Conservation (phyloP, 148 eudicot genomes). For the Selenicereus undatus region DNA sequence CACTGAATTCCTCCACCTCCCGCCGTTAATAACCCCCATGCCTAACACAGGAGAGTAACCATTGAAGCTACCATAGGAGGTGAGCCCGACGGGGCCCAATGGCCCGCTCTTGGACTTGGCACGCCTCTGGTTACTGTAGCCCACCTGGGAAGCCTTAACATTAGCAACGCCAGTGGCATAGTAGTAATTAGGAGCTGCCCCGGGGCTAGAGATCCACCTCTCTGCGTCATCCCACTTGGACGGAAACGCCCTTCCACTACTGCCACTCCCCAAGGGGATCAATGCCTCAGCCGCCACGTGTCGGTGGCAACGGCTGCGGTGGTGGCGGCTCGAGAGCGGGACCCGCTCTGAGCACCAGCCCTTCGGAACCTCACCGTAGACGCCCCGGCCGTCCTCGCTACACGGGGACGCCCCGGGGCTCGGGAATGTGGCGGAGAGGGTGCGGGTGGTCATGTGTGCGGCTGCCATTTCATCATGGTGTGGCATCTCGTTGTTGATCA, state of each 20-base stretch:
- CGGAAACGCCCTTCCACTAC: constrained; percentile 73
- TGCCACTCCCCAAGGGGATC: constrained; percentile 67
- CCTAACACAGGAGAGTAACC: constrained; percentile 59
- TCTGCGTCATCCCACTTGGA: constrained; percentile 99
- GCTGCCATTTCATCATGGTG: neutral
- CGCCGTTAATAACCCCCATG: constrained; percentile 46
- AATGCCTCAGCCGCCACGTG: constrained; percentile 48
- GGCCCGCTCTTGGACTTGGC: constrained; percentile 91
- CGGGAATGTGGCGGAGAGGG: constrained; percentile 27
- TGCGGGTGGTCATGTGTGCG: constrained; percentile 8
- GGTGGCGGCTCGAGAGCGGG: constrained; percentile 40
- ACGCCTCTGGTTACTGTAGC: constrained; percentile 37
- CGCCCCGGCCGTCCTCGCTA: constrained; percentile 23
- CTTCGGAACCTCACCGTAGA: constrained; percentile 29
- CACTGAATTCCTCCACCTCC: constrained; percentile 40
- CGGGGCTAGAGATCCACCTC: constrained; percentile 94
- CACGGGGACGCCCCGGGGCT: constrained; percentile 24
- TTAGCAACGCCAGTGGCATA: constrained; percentile 18
- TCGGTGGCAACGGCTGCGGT: constrained; percentile 16
- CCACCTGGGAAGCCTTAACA: constrained; percentile 21
- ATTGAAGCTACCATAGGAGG: constrained; percentile 38
- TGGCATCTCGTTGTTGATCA: constrained; percentile 4
- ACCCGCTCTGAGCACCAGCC: constrained; percentile 89
- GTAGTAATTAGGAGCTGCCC: constrained; percentile 24
- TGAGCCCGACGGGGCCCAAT: constrained; percentile 48